These are phyloP conservation scores for Paraphaeosphaeria sporulosa DNA, from an alignment of 2,329 filamentous ascomycete genomes.

Conservation along the genomic window DNA sequence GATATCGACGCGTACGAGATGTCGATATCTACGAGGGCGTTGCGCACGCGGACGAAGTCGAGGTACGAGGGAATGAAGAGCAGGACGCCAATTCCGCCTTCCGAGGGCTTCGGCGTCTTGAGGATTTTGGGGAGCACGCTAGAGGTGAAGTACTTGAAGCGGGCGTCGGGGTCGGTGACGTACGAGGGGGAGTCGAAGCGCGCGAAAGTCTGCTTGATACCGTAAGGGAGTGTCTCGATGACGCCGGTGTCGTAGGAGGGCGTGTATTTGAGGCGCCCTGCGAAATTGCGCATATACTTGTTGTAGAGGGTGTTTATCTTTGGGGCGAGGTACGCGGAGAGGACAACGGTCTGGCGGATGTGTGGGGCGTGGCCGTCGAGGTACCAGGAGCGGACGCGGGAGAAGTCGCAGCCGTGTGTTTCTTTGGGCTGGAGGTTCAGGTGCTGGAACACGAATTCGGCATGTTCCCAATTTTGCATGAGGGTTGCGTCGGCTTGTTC, in stretches of 20 bases:
- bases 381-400: slow-evolving; percentile 88
- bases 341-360: slow-evolving; percentile 84
- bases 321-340: slow-evolving; percentile 85
- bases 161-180: slow-evolving; percentile 79
- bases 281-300: slow-evolving; percentile 78
- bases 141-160: slow-evolving; percentile 90
- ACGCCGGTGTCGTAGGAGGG: slow-evolving; percentile 73
- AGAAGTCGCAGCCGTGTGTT: slow-evolving; percentile 91
- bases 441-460: slow-evolving; percentile 89
- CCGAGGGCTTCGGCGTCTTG: slow-evolving; percentile 69
- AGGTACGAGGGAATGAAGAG: slow-evolving; percentile 93
- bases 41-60: slow-evolving; percentile 92
- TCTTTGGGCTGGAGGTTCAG: slow-evolving; percentile 91
- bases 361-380: slow-evolving; percentile 83
- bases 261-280: slow-evolving; percentile 78
- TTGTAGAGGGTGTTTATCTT: slow-evolving; percentile 84
- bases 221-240: slow-evolving; percentile 70
- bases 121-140: slow-evolving; percentile 79
- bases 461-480: slow-evolving; percentile 99
- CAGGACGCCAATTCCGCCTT: slow-evolving; percentile 69
- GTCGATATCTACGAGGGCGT: slow-evolving; percentile 82
- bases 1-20: slow-evolving; percentile 82
- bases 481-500: slow-evolving; percentile 93
- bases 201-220: slow-evolving; percentile 86
- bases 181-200: slow-evolving; percentile 78